Percentiles rank a stretch among this genome's conserved stretches.
Evolutionary conservation across 345 rosid genomes (phyloP).

Genomic region (Carallia brachiata): DNA sequence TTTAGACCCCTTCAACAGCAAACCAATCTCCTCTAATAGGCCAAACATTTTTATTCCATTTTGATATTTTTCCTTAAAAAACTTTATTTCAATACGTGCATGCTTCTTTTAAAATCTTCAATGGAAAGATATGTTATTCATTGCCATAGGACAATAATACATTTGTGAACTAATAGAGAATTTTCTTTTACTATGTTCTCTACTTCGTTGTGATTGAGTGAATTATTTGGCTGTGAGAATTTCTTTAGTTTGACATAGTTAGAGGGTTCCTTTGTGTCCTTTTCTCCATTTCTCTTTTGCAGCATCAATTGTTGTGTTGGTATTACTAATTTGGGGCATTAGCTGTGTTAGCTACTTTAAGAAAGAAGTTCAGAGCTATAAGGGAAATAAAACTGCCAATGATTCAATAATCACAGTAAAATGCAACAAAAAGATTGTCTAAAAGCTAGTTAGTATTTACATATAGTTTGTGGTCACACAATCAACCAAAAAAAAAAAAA

Average conservation of each 20-base stretch:
- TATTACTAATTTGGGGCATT: too few species aligned
- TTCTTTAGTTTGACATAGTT: neutral
- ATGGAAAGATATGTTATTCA: neutral
- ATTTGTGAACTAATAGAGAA: neutral
- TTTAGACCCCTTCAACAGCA: conserved; percentile 42
- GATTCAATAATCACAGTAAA: too few species aligned
- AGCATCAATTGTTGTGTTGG: too few species aligned
- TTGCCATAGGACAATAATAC: neutral
- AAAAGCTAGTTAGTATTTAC: too few species aligned
- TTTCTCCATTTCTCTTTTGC: neutral
- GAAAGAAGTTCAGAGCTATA: too few species aligned
- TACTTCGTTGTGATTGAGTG: neutral
- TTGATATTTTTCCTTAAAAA: neutral
- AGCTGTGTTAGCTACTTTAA: too few species aligned
- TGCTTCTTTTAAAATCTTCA: neutral
- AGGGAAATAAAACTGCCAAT: too few species aligned
- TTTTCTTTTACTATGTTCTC: neutral
- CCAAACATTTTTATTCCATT: conserved; percentile 23
- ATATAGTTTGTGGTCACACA: too few species aligned
- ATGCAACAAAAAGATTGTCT: too few species aligned
- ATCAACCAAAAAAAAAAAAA: too few species aligned
- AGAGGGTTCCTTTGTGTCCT: neutral
- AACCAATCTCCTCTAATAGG: conserved; percentile 63
- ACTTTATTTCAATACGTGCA: neutral
- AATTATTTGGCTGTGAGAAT: neutral